Conservation (phyloP, 805 yeast species). For the Saturnispora saitoi region DNA sequence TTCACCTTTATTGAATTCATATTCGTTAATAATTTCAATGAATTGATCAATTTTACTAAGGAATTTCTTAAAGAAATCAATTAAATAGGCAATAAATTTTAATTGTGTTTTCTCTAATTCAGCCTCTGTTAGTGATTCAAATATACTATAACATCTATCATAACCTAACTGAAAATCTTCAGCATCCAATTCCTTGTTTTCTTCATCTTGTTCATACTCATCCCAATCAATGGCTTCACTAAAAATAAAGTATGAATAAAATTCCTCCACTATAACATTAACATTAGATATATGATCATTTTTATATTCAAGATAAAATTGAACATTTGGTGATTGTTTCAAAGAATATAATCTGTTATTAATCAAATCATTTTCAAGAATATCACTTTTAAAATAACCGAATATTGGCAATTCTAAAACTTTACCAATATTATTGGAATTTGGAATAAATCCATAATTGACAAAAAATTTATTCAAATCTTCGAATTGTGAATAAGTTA, state of each 20-base stretch:
- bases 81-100: slow-evolving; percentile 12
- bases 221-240: slow-evolving; percentile 19
- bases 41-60: slow-evolving; percentile 11
- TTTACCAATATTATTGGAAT: slow-evolving; percentile 13
- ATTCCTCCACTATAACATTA: slow-evolving; percentile 25
- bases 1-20: slow-evolving; percentile 15
- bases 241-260: slow-evolving; percentile 29
- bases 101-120: slow-evolving; percentile 13
- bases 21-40: slow-evolving; percentile 13
- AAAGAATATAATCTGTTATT: slow-evolving; percentile 26
- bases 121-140: slow-evolving; percentile 11
- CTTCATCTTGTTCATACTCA: slow-evolving; percentile 15
- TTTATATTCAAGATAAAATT: slow-evolving; percentile 26
- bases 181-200: slow-evolving; percentile 1
- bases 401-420: slow-evolving; percentile 31
- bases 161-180: slow-evolving; percentile 6
- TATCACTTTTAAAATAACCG: slow-evolving; percentile 19
- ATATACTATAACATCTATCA: slow-evolving; percentile 13
- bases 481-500: slow-evolving; percentile 37
- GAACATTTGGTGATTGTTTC: slow-evolving; percentile 33
- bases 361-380: not conserved
- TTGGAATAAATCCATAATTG: slow-evolving; percentile 42
- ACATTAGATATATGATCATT: slow-evolving; percentile 15
- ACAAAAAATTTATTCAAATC: slow-evolving; percentile 33
- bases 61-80: slow-evolving; percentile 11